Percentiles rank a stretch among this genome's conserved stretches.
phyloP scores from a whole-genome alignment of 306 rosid species.

The apple (Malus domestica) region DNA sequence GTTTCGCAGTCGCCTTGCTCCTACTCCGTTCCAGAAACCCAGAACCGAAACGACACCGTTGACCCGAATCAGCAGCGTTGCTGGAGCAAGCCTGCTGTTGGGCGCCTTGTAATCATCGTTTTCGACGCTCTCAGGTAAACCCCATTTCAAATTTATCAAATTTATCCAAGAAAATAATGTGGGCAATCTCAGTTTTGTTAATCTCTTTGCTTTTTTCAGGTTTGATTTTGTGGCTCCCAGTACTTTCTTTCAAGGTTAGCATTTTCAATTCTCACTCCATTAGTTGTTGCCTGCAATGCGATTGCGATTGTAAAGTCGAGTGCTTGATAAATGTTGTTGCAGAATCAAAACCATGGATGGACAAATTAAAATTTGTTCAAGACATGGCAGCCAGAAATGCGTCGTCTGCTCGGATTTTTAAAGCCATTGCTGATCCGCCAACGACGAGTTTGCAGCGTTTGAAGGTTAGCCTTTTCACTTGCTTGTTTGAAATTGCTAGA shows the following conservation, averaged over 20 bases:
- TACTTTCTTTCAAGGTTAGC: constrained; percentile 62
- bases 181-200: not conserved
- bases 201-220: constrained; percentile 26
- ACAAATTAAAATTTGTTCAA: constrained; percentile 50
- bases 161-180: not conserved
- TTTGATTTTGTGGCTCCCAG: constrained; percentile 95
- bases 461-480: constrained; percentile 46
- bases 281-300: not conserved
- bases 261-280: not conserved
- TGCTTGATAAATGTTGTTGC: not conserved
- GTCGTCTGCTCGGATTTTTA: constrained; percentile 71
- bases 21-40: constrained; percentile 1
- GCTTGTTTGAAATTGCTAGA: not conserved
- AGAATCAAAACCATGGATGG: constrained; percentile 95
- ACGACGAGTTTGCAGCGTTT: constrained; percentile 94
- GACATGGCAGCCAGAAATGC: constrained; percentile 44
- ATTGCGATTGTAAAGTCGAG: not conserved
- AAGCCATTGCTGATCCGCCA: constrained; percentile 97
- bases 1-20: constrained; percentile 57
- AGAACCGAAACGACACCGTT: constrained; percentile 1
- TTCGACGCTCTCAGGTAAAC: constrained; percentile 78
- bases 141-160: not conserved
- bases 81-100: constrained; percentile 66
- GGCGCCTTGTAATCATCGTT: constrained; percentile 58
- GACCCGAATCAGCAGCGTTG: constrained; percentile 25